Percentiles rank a stretch among this genome's conserved stretches.
phyloP scores from a whole-genome alignment of 2,329 filamentous ascomycete genomes.

The Polytolypa hystricis region DNA sequence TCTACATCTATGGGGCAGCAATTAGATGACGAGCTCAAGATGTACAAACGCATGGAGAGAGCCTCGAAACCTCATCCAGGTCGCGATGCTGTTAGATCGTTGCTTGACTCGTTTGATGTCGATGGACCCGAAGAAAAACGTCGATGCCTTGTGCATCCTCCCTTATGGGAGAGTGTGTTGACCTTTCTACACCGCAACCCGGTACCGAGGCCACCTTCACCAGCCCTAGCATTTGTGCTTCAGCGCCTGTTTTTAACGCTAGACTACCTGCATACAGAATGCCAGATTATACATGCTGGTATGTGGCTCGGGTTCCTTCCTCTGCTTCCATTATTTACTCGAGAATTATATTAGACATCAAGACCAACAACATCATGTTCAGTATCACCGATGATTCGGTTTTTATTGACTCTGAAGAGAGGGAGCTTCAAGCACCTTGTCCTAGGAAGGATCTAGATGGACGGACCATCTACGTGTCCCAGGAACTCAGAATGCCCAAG shows the following conservation, averaged over 20 bases:
- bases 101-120: constrained; percentile 27
- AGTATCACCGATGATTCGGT: constrained; percentile 31
- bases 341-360: constrained; percentile 27
- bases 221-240: constrained; percentile 28
- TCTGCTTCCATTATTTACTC: constrained; percentile 9
- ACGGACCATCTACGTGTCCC: constrained; percentile 35
- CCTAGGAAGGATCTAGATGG: constrained; percentile 33
- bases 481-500: constrained; percentile 25
- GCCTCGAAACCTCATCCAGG: constrained; percentile 19
- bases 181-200: constrained; percentile 33
- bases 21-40: constrained; percentile 28
- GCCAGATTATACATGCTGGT: constrained; percentile 38
- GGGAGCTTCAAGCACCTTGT: constrained; percentile 29
- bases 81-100: constrained; percentile 17
- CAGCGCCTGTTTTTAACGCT: constrained; percentile 32
- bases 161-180: constrained; percentile 34
- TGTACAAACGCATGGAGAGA: constrained; percentile 31
- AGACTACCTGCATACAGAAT: constrained; percentile 38
- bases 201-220: constrained; percentile 23
- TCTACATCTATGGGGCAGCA: constrained; percentile 18
- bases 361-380: constrained; percentile 39
- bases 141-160: constrained; percentile 29
- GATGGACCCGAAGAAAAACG: constrained; percentile 20
- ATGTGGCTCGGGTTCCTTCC: constrained; percentile 8
- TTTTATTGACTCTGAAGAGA: constrained; percentile 30